Evolutionary conservation across 768 basidiomycete species (phyloP).

Genomic region (Tylopilus rubrobrunneus): DNA sequence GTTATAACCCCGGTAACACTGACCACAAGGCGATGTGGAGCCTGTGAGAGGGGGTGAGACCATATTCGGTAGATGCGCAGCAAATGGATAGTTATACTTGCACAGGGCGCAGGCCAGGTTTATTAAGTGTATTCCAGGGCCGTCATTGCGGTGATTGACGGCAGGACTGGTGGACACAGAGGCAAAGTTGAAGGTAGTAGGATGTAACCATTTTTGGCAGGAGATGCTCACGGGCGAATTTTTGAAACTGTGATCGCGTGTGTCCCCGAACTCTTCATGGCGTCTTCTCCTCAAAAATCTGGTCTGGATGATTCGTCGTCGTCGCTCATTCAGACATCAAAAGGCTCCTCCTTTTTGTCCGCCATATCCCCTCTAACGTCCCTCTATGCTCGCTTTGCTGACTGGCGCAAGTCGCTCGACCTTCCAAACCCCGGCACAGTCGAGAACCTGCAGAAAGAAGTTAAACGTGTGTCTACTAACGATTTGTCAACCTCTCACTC

Average conservation of each 20-base stretch:
- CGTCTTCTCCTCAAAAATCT: constrained; percentile 43
- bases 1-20: background rate
- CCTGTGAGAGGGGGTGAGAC: too few species aligned
- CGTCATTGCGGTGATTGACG: too few species aligned
- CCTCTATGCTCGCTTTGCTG: constrained; percentile 67
- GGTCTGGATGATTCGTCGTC: constrained; percentile 37
- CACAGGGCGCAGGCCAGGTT: too few species aligned
- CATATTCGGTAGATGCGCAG: too few species aligned
- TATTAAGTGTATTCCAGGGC: too few species aligned
- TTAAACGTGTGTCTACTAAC: constrained; percentile 59
- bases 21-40: background rate
- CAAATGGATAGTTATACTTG: too few species aligned
- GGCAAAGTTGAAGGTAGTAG: too few species aligned
- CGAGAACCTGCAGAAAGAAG: constrained; percentile 91
- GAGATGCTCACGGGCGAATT: constrained; percentile 30
- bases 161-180: too few species aligned
- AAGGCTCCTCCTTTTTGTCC: constrained; percentile 29
- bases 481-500: constrained; percentile 2
- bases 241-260: constrained; percentile 28
- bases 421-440: constrained; percentile 89
- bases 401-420: constrained; percentile 78
- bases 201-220: constrained; percentile 9
- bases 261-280: constrained; percentile 34
- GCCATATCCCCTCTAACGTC: constrained; percentile 54
- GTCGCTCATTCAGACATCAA: constrained; percentile 31